These are phyloP conservation scores for Cytospora piceicola DNA, from an alignment of 2,329 filamentous ascomycete species.

Conservation along the genomic window DNA sequence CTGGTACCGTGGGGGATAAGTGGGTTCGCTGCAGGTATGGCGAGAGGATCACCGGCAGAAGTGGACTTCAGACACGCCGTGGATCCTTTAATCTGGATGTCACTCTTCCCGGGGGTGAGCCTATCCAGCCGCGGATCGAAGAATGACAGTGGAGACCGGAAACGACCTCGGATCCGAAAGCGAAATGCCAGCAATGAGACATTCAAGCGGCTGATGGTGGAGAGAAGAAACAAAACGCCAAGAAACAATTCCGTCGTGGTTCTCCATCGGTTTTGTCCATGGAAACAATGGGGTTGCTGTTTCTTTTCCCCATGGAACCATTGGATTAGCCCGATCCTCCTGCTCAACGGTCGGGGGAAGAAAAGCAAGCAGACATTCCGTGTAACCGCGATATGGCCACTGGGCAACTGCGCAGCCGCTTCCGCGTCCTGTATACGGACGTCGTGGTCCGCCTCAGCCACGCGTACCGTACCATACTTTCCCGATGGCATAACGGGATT, in stretches of 20 bases:
- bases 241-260: slow-evolving; percentile 8
- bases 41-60: slow-evolving; percentile 26
- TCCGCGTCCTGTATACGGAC: not conserved
- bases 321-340: slow-evolving; percentile 10
- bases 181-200: not conserved
- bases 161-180: not conserved
- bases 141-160: not conserved
- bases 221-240: not conserved
- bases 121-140: slow-evolving; percentile 13
- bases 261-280: slow-evolving; percentile 6
- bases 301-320: slow-evolving; percentile 1
- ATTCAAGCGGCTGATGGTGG: not conserved
- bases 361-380: slow-evolving; percentile 13
- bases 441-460: slow-evolving; percentile 6
- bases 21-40: slow-evolving; percentile 18
- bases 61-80: slow-evolving; percentile 26
- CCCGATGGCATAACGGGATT: not conserved
- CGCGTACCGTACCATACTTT: slow-evolving; percentile 6
- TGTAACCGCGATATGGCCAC: slow-evolving; percentile 18
- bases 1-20: slow-evolving; percentile 22
- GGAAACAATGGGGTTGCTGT: slow-evolving; percentile 9
- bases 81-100: slow-evolving; percentile 29
- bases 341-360: slow-evolving; percentile 18
- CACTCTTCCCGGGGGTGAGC: slow-evolving; percentile 14
- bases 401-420: slow-evolving; percentile 5